Evolutionary conservation across 192 early-diverging fungal species (phyloP), one percentile per base, ranked within the genome.

Genomic region (Backusella luteola): DNA sequence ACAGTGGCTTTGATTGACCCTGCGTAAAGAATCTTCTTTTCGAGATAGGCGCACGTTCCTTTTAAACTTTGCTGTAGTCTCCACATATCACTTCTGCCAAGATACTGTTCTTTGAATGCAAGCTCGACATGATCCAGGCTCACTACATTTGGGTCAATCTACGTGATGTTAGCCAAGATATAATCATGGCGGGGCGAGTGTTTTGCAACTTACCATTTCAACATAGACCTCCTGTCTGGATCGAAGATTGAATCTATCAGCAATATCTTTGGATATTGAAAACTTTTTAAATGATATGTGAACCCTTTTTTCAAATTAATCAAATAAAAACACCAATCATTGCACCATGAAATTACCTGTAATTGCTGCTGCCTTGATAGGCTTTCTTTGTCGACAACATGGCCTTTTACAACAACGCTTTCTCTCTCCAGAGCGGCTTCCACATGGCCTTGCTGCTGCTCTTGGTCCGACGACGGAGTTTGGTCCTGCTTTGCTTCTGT

Each of bases 51-150:
- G 44, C 90, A 90, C 1, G 88, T 88, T 34, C 87, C 88, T 4
- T 87, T 85, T 29, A 99, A 81, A 34, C 84, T 84, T 36, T 88
- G 89, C 77, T 94, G 90, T 38, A 98, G 76, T 67, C 92, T 78
- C 96, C 96, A 97, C 96, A 98, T 98, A 81, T 98, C 96, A 82
- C 90, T 90, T 75, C 96, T 87, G 11, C 91, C 94, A 26, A 99
- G 85, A 78, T 97, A 97, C 75, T 98, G 96, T 76, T 97, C 95
- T 35, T 91, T 87, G 72, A 99, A 95, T 6, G 88, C 80, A 23
- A 99, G 82, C 75, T 97, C 97, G 17, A 99, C 83, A 83, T 93
- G 93, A 66, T 93, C 91, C 4, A 94, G 90, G 6, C 90, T 84
- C 17, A 96, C 90, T 8, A 79, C 69, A 32, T 85, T 85, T 67